Evolutionary conservation across 768 basidiomycete genomes (phyloP), one percentile per base, ranked within the genome.

Genomic region (Kwoniella bestiolae): DNA sequence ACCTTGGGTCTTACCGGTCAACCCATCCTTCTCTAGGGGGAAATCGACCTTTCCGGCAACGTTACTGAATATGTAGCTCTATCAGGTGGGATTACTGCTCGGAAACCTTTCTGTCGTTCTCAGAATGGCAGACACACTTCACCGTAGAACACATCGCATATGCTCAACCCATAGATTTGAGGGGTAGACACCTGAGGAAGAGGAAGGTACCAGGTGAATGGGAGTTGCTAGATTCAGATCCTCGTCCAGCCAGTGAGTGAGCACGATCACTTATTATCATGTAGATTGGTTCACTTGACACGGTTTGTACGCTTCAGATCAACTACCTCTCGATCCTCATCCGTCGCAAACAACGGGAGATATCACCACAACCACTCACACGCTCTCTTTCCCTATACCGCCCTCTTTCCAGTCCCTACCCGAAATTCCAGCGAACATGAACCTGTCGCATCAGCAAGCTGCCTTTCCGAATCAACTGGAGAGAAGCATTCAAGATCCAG

Each of bases 301-400:
- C 8, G 8, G 38, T 41, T 41, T 8, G 8, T 8, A 41, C 8
- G 8, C n/a, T 46, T 46, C 45, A 23, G 60, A 56, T 23, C 4
- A 49, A 18, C 38, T 62, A 2, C 66, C 55, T 4, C 23, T 62
- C n/a, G 23, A 59, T 38, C 26, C 52, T 11, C 29, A 34, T 28
- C 50, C 53, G 11, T 68, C 66, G 23, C 66, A 68, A 49, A 68
- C 66, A 18, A 68, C 66, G 25, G 66, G 56, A 21, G 61, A 68
- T 38, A 57, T 63, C 32, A 68, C 66, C 1, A 63, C 61, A 1
- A 63, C 56, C 18, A 63, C 66, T 16, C 60, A 58, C 28, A 65
- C 63, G 4, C 50, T 59, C 3, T 65, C 63, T 9, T 59, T 52
- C 47, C 63, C 63, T 12, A 31, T 65, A 25, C 63, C 63, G 9